These are phyloP conservation scores for Penicillium paradoxum DNA, from an alignment of 495 filamentous ascomycete genomes.

Conservation along the genomic window DNA sequence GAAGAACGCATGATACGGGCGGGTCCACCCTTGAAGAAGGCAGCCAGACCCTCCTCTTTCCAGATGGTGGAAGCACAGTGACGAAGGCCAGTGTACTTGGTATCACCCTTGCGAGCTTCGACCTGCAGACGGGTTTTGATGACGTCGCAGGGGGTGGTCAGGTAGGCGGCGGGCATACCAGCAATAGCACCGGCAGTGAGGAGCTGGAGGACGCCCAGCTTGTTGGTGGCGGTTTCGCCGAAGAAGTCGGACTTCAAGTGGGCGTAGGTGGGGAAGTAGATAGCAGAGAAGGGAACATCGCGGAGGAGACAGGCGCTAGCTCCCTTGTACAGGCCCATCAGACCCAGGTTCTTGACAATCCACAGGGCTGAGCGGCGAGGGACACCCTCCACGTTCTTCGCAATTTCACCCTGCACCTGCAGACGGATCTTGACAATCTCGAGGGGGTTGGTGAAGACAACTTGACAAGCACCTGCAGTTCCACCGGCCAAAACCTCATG, in stretches of 20 bases:
- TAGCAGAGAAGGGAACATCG: slow-evolving; percentile 95
- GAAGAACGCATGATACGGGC: slow-evolving; percentile 91
- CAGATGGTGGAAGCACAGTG: slow-evolving; percentile 79
- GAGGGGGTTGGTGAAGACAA: slow-evolving; percentile 95
- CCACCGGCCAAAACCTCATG: slow-evolving; percentile 86
- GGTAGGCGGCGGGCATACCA: slow-evolving; percentile 96
- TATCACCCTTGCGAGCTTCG: slow-evolving; percentile 92
- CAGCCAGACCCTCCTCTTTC: slow-evolving; percentile 86
- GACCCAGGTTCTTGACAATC: slow-evolving; percentile 92
- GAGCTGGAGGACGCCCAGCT: slow-evolving; percentile 87
- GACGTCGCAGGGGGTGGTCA: slow-evolving; percentile 96
- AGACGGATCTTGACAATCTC: slow-evolving; percentile 99
- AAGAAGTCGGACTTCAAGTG: slow-evolving; percentile 93
- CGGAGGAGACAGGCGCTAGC: slow-evolving; percentile 93
- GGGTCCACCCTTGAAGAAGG: slow-evolving; percentile 98
- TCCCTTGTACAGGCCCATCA: slow-evolving; percentile 95
- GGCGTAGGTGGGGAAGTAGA: slow-evolving; percentile 96
- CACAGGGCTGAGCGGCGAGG: slow-evolving; percentile 89
- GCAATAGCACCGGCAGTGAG: slow-evolving; percentile 94
- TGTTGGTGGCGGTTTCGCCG: slow-evolving; percentile 83
- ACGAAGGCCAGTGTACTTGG: slow-evolving; percentile 75
- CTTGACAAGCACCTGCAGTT: slow-evolving; percentile 88
- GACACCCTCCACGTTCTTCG: slow-evolving; percentile 77
- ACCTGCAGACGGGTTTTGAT: slow-evolving; percentile 99
- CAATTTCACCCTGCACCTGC: slow-evolving; percentile 93